A percentile compares a stretch with the other conserved stretches of the same genome.
Conservation (phyloP, 1,284 basidiomycete genomes). For the Austroboletus niveus region DNA sequence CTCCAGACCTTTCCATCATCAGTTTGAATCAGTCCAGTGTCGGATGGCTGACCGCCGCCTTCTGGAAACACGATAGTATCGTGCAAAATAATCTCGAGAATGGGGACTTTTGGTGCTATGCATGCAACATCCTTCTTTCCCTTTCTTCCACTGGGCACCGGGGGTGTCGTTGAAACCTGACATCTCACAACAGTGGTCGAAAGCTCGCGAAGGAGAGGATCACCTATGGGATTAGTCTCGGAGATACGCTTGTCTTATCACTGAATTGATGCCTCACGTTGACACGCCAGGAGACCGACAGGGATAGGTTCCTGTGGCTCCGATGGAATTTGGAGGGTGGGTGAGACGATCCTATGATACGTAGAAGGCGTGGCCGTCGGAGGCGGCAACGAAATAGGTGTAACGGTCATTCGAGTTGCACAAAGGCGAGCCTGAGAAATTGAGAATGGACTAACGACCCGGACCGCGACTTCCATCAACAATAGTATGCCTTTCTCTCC, state of each 20-base stretch:
- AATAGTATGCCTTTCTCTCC: background rate
- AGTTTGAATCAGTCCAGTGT: constrained; percentile 62
- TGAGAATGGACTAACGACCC: too few species aligned
- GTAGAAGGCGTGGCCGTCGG: constrained; percentile 42
- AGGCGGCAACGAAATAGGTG: constrained; percentile 35
- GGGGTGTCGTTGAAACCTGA: constrained; percentile 41
- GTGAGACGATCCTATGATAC: constrained; percentile 65
- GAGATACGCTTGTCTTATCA: constrained; percentile 8
- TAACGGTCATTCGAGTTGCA: constrained; percentile 35
- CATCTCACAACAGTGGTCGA: constrained; percentile 53
- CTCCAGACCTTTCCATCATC: constrained; percentile 51
- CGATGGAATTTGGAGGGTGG: constrained; percentile 51
- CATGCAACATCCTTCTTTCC: constrained; percentile 41
- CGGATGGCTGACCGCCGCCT: constrained; percentile 84
- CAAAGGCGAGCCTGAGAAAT: too few species aligned
- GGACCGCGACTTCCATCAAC: too few species aligned
- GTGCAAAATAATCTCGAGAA: constrained; percentile 66
- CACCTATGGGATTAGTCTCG: constrained; percentile 43
- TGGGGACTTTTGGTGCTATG: constrained; percentile 43
- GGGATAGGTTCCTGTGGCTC: constrained; percentile 53
- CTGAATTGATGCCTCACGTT: constrained; percentile 46
- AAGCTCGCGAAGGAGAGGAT: constrained; percentile 60
- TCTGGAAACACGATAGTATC: constrained; percentile 91
- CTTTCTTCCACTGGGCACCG: constrained; percentile 44
- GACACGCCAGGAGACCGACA: constrained; percentile 70